Conservation (phyloP, 345 rosid species). For the Bretschneidera sinensis region DNA sequence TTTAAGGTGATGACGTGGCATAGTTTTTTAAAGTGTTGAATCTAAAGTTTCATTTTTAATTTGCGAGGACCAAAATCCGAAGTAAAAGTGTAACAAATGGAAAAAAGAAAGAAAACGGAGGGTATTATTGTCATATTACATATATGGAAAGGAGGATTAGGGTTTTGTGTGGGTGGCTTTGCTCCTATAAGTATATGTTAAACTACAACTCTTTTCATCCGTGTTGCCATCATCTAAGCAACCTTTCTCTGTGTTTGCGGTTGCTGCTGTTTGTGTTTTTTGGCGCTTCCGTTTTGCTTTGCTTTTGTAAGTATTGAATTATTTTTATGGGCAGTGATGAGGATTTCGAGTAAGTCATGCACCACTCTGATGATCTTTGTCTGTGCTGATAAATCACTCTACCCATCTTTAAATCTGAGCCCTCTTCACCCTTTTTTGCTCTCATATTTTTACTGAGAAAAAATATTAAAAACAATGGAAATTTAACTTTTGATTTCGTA, state of each 20-base stretch:
- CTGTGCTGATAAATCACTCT: slow-evolving; percentile 48
- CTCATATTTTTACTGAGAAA: neutral
- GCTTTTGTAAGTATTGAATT: no score
- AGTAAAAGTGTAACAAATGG: no score
- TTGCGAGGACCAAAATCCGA: no score
- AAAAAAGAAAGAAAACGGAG: no score
- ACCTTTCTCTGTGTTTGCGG: neutral
- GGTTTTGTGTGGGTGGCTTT: neutral
- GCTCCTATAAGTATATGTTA: neutral
- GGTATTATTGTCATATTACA: neutral
- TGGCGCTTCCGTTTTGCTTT: neutral
- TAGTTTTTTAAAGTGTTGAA: no score
- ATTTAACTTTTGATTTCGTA: no score
- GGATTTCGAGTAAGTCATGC: slow-evolving; percentile 47
- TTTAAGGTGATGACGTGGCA: no score
- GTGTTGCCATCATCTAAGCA: no score
- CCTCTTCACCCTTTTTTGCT: neutral
- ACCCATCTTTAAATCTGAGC: slow-evolving; percentile 52
- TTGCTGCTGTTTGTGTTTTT: neutral
- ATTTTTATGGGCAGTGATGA: slow-evolving; percentile 37
- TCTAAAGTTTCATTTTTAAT: no score
- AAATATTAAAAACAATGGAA: no score
- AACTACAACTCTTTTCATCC: neutral
- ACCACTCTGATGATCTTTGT: slow-evolving; percentile 43
- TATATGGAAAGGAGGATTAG: neutral